Percentiles rank a stretch among this genome's conserved stretches.
Conservation (phyloP, 78 protist genomes). For the Creolimax fragrantissima region DNA sequence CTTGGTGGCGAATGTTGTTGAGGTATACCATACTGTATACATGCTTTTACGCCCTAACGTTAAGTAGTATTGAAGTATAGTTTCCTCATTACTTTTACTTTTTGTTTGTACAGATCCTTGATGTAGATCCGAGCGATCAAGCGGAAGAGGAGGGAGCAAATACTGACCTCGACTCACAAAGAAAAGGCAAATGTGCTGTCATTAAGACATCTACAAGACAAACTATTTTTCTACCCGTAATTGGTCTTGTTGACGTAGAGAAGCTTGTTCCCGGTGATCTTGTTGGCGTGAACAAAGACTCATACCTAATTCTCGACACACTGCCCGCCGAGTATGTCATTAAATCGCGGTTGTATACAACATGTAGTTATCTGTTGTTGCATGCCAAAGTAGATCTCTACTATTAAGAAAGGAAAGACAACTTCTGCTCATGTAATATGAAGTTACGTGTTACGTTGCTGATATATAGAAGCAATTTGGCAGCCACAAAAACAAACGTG, state of each 20-base stretch:
- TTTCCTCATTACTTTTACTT: background rate
- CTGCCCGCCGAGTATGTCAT: conserved; percentile 90
- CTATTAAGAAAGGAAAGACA: no score
- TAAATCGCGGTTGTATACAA: no score
- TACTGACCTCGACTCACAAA: conserved; percentile 52
- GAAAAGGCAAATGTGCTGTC: conserved; percentile 71
- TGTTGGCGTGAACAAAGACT: conserved; percentile 99
- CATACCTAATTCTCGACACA: conserved; percentile 85
- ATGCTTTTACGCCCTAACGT: background rate
- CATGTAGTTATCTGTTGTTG: no score
- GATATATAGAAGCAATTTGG: no score
- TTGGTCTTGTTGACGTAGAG: conserved; percentile 90
- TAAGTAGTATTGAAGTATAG: no score
- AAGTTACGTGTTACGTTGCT: no score
- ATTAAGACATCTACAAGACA: conserved; percentile 87
- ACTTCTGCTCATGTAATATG: no score
- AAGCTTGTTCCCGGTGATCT: conserved; percentile 94
- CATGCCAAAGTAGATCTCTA: no score
- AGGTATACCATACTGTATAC: conserved; percentile 50
- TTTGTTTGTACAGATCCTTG: conserved; percentile 21
- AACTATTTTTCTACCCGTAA: conserved; percentile 95
- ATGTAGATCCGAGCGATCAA: conserved; percentile 55
- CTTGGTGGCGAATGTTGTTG: conserved; percentile 93
- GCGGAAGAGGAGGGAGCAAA: conserved; percentile 58
- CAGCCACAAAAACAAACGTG: no score